phyloP scores from a whole-genome alignment of 1,139 yeast species.

The Scheffersomyces insectosa region DNA sequence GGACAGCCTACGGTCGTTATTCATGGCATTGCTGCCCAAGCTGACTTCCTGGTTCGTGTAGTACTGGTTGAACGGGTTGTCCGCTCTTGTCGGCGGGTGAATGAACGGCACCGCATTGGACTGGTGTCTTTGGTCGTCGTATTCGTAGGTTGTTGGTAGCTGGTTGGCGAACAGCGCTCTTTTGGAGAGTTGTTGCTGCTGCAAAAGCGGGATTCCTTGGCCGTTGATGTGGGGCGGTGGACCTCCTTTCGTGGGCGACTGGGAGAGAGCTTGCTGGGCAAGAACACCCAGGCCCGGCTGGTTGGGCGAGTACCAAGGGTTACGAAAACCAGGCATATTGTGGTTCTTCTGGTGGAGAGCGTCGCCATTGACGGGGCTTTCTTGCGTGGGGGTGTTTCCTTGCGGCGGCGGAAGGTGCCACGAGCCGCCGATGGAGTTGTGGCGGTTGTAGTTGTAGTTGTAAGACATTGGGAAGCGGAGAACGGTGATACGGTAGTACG shows the following conservation, averaged over 20 bases:
- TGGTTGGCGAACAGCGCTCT: constrained; percentile 46
- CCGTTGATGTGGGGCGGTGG: constrained; percentile 24
- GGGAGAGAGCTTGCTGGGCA: constrained; percentile 4
- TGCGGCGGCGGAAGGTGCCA: constrained; percentile 40
- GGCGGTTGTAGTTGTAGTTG: constrained; percentile 33
- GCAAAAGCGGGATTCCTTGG: constrained; percentile 28
- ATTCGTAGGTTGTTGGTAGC: constrained; percentile 55
- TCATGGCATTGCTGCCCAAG: constrained; percentile 18
- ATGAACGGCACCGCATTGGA: constrained; percentile 30
- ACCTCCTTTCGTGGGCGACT: constrained; percentile 12
- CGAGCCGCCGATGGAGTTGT: constrained; percentile 45
- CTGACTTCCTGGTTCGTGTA: constrained; percentile 42
- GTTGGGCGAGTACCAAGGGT: constrained; percentile 46
- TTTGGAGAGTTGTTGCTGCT: constrained; percentile 38
- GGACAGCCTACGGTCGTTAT: constrained; percentile 41
- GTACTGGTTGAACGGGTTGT: constrained; percentile 49
- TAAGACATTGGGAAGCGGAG: no score
- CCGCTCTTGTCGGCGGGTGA: constrained; percentile 50
- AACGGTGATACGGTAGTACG: no score
- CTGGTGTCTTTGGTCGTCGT: constrained; percentile 23
- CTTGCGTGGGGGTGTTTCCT: constrained; percentile 13
- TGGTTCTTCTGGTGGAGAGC: constrained; percentile 12
- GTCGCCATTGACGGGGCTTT: not conserved
- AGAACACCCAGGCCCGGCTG: constrained; percentile 2
- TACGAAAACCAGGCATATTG: constrained; percentile 37